Conservation (phyloP, 257 asterid species). For the Penstemon davidsonii region DNA sequence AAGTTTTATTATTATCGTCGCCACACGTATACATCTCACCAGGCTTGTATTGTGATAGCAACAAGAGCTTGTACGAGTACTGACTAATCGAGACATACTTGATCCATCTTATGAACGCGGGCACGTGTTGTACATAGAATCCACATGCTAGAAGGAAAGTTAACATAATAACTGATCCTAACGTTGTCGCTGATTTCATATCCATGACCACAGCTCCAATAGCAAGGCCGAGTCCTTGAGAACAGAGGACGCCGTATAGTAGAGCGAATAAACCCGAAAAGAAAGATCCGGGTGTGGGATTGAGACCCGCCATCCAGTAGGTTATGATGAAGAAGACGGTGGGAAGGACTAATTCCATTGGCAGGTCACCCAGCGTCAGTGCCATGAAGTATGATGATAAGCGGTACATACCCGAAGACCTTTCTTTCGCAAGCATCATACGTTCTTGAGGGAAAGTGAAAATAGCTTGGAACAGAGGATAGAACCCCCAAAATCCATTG, state of each 20-base stretch:
- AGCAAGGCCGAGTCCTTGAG: constrained; percentile 59
- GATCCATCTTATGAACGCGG: constrained; percentile 45
- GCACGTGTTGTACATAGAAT: constrained; percentile 43
- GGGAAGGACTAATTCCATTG: constrained; percentile 36
- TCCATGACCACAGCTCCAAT: constrained; percentile 52
- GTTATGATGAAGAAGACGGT: no score
- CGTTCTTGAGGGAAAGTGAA: constrained; percentile 53
- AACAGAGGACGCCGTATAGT: constrained; percentile 36
- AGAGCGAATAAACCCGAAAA: constrained; percentile 3
- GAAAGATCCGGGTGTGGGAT: no score
- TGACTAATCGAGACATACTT: constrained; percentile 44
- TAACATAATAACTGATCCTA: constrained; percentile 44
- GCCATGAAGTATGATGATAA: constrained; percentile 60
- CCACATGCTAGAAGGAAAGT: constrained; percentile 47
- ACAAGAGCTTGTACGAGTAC: constrained; percentile 42
- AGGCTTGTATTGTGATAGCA: neutral
- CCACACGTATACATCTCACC: constrained; percentile 23
- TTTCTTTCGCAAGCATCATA: constrained; percentile 53
- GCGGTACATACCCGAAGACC: constrained; percentile 56
- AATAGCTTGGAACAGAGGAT: constrained; percentile 51
- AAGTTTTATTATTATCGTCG: constrained; percentile 14
- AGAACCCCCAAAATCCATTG: constrained; percentile 52
- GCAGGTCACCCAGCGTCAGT: constrained; percentile 47
- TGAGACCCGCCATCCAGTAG: no score
- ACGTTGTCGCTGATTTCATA: constrained; percentile 37